Conservation (phyloP, 202 grass and related monocot genomes). For the Sporobolus alterniflorus region DNA sequence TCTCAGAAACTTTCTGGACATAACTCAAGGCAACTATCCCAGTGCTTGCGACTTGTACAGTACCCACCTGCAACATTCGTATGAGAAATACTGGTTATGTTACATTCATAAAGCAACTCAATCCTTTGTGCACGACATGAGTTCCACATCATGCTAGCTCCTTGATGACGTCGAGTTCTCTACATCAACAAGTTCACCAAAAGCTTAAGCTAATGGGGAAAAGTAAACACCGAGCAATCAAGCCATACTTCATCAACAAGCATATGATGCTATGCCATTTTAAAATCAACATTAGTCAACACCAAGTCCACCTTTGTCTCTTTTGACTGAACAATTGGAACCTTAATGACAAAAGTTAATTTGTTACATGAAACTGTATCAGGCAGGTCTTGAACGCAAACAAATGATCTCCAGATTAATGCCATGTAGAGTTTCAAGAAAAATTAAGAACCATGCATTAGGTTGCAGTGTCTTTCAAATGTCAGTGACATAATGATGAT, state of each 20-base stretch:
- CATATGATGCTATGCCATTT: background rate
- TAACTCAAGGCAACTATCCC: slow-evolving; percentile 97
- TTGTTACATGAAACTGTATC: background rate
- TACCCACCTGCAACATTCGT: slow-evolving; percentile 71
- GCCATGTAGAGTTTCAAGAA: background rate
- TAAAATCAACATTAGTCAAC: background rate
- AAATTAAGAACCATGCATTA: background rate
- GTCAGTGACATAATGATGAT: background rate
- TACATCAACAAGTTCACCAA: background rate
- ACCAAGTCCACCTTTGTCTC: background rate
- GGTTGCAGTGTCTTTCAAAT: background rate
- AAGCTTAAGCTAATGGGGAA: slow-evolving; percentile 2
- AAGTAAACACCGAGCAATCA: background rate
- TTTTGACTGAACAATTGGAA: background rate
- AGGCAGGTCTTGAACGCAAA: background rate
- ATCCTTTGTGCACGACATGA: background rate
- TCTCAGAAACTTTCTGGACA: slow-evolving; percentile 98
- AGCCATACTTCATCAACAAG: background rate
- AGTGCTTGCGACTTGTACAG: slow-evolving; percentile 91
- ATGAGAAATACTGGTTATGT: slow-evolving; percentile 6
- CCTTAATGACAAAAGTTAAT: background rate
- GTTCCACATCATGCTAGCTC: background rate
- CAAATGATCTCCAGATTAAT: background rate
- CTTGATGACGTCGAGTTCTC: background rate
- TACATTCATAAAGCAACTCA: slow-evolving; percentile 14